A percentile compares a stretch with the other conserved stretches of the same genome.
Evolutionary conservation across 441 rosid species (phyloP).

Genomic region (Macaranga tanarius): DNA sequence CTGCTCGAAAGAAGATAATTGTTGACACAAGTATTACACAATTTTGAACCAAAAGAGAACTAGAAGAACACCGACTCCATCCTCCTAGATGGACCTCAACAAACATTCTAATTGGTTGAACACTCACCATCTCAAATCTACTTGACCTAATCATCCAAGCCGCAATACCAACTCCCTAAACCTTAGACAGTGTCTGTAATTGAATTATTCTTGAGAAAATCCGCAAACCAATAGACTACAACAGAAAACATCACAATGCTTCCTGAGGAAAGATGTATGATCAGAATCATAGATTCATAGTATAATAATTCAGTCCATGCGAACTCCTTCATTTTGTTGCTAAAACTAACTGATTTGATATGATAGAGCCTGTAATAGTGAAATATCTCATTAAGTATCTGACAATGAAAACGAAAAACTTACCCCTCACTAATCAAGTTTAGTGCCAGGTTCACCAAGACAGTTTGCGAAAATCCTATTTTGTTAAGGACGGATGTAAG

Average conservation of each 20-base stretch:
- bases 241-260: slow-evolving; percentile 24
- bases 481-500: slow-evolving; percentile 63
- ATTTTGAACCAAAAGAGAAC: slow-evolving; percentile 27
- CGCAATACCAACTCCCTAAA: slow-evolving; percentile 25
- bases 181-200: slow-evolving; percentile 23
- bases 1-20: slow-evolving; percentile 38
- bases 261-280: slow-evolving; percentile 33
- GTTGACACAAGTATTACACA: slow-evolving; percentile 27
- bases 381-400: slow-evolving; percentile 16
- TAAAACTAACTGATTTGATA: slow-evolving; percentile 26
- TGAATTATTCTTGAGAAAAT: slow-evolving; percentile 26
- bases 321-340: slow-evolving; percentile 19
- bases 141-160: slow-evolving; percentile 28
- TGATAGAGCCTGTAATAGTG: slow-evolving; percentile 22
- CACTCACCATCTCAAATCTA: slow-evolving; percentile 29
- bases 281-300: slow-evolving; percentile 23
- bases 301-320: slow-evolving; percentile 19
- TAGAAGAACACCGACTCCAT: slow-evolving; percentile 27
- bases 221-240: slow-evolving; percentile 5
- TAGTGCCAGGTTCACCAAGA: slow-evolving; percentile 70
- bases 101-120: slow-evolving; percentile 20
- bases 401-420: slow-evolving; percentile 29
- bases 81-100: slow-evolving; percentile 30
- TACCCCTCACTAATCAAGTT: slow-evolving; percentile 83
- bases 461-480: slow-evolving; percentile 66